Percentiles rank a stretch among this genome's conserved stretches.
Conservation (phyloP, 2,329 filamentous ascomycete genomes). For the Colletotrichum scovillei region DNA sequence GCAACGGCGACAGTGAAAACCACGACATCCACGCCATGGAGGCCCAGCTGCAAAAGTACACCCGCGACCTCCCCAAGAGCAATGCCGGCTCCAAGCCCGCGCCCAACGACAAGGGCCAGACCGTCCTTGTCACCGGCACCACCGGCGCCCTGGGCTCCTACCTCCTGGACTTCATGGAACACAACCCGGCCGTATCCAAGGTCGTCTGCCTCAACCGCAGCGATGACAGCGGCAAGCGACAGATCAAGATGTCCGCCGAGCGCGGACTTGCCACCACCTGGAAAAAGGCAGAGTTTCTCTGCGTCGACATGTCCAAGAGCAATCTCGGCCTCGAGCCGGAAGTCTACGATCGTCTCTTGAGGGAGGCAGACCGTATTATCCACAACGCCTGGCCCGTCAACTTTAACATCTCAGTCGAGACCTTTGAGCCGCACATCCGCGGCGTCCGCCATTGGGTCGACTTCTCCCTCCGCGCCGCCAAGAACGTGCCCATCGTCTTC, state of each 20-base stretch:
- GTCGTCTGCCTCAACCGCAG: constrained; percentile 62
- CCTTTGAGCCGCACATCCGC: constrained; percentile 62
- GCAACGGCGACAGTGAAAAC: constrained; percentile 7
- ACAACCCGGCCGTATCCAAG: constrained; percentile 49
- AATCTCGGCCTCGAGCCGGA: constrained; percentile 58
- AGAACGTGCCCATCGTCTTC: constrained; percentile 44
- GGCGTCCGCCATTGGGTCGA: constrained; percentile 62
- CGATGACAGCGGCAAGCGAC: constrained; percentile 53
- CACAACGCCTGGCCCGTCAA: constrained; percentile 67
- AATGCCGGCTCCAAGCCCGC: constrained; percentile 41
- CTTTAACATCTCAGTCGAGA: constrained; percentile 61
- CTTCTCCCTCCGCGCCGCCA: constrained; percentile 47
- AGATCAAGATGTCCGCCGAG: constrained; percentile 47
- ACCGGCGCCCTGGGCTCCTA: constrained; percentile 30
- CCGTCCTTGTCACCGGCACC: constrained; percentile 27
- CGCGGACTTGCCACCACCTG: constrained; percentile 52
- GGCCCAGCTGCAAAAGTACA: constrained; percentile 49
- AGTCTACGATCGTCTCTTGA: constrained; percentile 49
- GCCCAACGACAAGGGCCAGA: constrained; percentile 47
- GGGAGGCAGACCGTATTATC: constrained; percentile 57
- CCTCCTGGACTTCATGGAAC: constrained; percentile 44
- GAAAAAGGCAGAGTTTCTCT: constrained; percentile 58
- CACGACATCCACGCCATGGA: constrained; percentile 46
- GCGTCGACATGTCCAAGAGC: constrained; percentile 58
- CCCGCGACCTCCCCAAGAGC: constrained; percentile 41